Base-by-base conservation (phyloP, 2,329 filamentous ascomycete genomes). In the Colletotrichum scovillei region DNA sequence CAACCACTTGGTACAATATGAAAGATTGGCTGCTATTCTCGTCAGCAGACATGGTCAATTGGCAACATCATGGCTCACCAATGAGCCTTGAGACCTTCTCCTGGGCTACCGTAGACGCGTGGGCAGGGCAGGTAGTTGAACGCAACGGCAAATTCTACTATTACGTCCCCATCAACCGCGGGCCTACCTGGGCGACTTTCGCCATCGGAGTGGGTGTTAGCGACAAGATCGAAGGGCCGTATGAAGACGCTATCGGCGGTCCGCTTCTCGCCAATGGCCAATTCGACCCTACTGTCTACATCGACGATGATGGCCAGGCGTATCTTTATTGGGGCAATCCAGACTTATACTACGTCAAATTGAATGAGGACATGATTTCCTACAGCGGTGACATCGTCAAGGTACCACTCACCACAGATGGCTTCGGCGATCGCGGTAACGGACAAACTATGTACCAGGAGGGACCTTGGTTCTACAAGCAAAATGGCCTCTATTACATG, bases 301-400 rank as follows among this genome's bases (percentile, higher is more conserved):
- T 85, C 72, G 83, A 85, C 72, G 82, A 84, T 63, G 81, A 84
- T 60, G 83, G 82, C 60, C 83, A 84, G 75, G 83, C 82, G 0
- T 85, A 84, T 77, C 76, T 85, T 35, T 67, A 67, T 7, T 67
- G 65, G 55, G 65, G 55, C 3, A 67, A 67, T n/a, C 55, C 83
- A 35, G 74, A 77, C 32, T 77, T 83, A 42, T 81, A 76, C 73
- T 84, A 84, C 67, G 81, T 84, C 46, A 82, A 79, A 74, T 73
- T 85, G 16, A 85, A 84, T 75, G 73, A 77, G 12, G 83, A 85
- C 76, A 84, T 84, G 83, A 76, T 82, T 16, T 83, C 81, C 3
- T 82, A 81, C 74, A 78, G 30, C 30, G 30, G 30, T 32, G 30
- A 32, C 9, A 32, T 32, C 9, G 30, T 32, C 30, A 32, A 32